Evolutionary conservation across 1,139 yeast species (phyloP).

Genomic region (Pichia sp.): DNA sequence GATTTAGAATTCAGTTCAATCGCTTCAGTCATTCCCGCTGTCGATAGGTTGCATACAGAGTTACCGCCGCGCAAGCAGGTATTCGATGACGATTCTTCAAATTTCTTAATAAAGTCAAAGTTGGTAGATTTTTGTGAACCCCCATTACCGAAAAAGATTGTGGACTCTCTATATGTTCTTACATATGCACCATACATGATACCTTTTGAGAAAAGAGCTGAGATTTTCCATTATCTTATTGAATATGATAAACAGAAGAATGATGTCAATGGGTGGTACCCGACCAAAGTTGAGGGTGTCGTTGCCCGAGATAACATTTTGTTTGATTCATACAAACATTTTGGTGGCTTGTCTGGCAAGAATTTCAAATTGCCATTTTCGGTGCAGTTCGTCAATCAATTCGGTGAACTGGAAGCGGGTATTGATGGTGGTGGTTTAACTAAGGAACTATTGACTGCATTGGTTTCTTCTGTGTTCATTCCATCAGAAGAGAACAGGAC

Average conservation of each 20-base stretch:
- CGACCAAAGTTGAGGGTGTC: conserved; percentile 36
- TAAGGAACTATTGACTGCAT: conserved; percentile 77
- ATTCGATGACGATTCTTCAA: conserved; percentile 1
- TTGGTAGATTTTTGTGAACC: too few species aligned
- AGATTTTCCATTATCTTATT: conserved; percentile 60
- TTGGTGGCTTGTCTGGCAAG: conserved; percentile 44
- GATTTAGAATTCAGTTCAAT: conserved; percentile 14
- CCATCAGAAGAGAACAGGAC: conserved; percentile 20
- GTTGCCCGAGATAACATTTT: conserved; percentile 64
- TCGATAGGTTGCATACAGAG: conserved; percentile 20
- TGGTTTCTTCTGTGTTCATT: conserved; percentile 62
- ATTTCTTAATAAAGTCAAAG: conserved; percentile 5
- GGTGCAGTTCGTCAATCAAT: conserved; percentile 63
- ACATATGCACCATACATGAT: conserved; percentile 71
- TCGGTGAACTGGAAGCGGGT: conserved; percentile 74
- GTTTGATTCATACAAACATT: conserved; percentile 65
- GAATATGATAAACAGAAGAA: conserved; percentile 35
- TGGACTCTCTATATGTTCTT: conserved; percentile 37
- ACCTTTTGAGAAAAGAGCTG: conserved; percentile 67
- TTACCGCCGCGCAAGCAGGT: too few species aligned
- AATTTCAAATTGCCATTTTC: conserved; percentile 53
- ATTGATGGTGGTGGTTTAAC: conserved; percentile 97
- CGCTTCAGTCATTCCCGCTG: conserved; percentile 13
- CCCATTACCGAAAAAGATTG: conserved; percentile 26
- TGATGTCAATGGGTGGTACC: conserved; percentile 13